Base-by-base conservation (phyloP, 306 rosid genomes). In the Casuarina glauca region DNA sequence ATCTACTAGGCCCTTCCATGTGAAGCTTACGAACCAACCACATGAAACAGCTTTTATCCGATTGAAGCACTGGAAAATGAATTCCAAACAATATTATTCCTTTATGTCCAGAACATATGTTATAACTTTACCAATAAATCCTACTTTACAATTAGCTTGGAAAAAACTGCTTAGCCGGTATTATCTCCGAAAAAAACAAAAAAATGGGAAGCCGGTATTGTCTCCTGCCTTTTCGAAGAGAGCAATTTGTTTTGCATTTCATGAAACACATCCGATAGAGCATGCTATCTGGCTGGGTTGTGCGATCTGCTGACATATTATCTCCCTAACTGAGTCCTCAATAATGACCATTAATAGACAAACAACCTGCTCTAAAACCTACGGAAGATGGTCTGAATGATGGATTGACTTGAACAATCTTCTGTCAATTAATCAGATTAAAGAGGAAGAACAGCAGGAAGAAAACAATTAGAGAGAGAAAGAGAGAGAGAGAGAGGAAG, bases 341-440 rank as follows among this genome's bases (percentile, higher is more conserved):
- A 5, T 38, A 4, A 43, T 35, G 15, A 19, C 3, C 38, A 58
- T 26, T 58, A 58, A 6, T 4, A 38, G 49, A 49, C 13, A 66
- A 16, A 8, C 12, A 41, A 20, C 41, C 49, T 16, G 49, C 11
- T 36, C 17, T 46, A 3, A 16, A 16, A 16, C 16, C 41, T 9
- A 64, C 48, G 32, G 39, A 39, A 39, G 20, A 41, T 39, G 9
- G n/a, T 66, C 10, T 16, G 9, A 9, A 3, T 3, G 42, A 49
- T 41, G 42, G 17, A 66, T 35, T 36, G 45, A 41, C 49, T 15
- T 41, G 36, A 17, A 67, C 71, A 1, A 66, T 45, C 52, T 74
- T 53, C 75, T 72, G n/a, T 76, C 53, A 84, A 66, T 74, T 63
- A 74, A 67, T 9, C 72, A 74, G 43, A 79, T 74, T 0, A 52